A percentile compares a stretch with the other conserved stretches of the same genome.
Evolutionary conservation across 2,329 filamentous ascomycete species (phyloP).

Genomic region (Botrytis tulipae): DNA sequence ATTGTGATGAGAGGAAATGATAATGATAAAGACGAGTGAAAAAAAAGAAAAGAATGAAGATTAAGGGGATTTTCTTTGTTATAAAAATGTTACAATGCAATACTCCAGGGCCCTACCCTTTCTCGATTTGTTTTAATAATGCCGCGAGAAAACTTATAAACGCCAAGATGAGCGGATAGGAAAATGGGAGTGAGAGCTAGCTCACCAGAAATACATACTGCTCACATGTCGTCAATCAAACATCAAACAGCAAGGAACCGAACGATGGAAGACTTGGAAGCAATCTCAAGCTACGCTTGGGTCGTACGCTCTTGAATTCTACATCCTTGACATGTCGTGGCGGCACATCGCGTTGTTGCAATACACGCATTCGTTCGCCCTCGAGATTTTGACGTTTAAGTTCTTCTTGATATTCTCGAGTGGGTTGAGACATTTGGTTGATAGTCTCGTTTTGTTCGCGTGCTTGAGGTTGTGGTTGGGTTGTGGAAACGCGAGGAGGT

Average conservation of each 20-base stretch:
- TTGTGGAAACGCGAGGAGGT: background rate
- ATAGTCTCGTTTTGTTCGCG: background rate
- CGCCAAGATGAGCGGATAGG: background rate
- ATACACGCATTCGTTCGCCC: background rate
- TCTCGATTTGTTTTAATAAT: background rate
- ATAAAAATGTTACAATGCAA: background rate
- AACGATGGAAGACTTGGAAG: background rate
- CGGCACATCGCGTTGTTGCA: background rate
- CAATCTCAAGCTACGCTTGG: background rate
- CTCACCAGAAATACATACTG: background rate
- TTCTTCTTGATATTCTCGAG: background rate
- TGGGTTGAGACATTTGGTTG: background rate
- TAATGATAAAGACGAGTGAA: background rate
- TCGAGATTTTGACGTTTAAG: background rate
- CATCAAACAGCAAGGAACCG: background rate
- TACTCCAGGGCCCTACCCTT: background rate
- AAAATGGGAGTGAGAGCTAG: background rate
- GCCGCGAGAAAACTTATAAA: background rate
- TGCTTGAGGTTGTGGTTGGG: background rate
- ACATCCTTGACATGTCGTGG: background rate
- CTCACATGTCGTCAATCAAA: background rate
- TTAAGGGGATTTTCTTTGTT: background rate
- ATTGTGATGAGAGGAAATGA: background rate
- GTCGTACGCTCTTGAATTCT: background rate
- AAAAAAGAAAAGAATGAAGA: background rate